phyloP scores from a whole-genome alignment of 1,284 basidiomycete genomes.

The Moesziomyces sp. region DNA sequence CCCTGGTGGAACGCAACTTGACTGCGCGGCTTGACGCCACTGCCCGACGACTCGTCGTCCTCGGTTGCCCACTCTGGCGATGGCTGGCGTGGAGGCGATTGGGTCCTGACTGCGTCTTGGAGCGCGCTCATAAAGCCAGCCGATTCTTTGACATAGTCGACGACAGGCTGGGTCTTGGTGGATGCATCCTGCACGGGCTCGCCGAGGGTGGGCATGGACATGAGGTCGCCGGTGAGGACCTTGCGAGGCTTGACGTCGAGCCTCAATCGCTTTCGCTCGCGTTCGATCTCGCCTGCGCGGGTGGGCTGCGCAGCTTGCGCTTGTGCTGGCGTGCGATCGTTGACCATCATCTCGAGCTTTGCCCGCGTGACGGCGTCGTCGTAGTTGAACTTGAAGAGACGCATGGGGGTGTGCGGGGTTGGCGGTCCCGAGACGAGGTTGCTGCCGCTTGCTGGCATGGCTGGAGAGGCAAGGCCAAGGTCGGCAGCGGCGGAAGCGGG shows the following conservation, averaged over 20 bases:
- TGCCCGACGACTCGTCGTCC: conserved; percentile 31
- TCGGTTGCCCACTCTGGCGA: conserved; percentile 44
- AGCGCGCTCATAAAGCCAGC: conserved; percentile 38
- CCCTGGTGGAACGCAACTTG: conserved; percentile 33
- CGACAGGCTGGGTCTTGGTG: conserved; percentile 13
- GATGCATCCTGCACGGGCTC: background rate
- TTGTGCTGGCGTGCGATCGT: conserved; percentile 27
- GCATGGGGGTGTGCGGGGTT: conserved; percentile 55
- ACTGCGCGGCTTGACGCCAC: background rate
- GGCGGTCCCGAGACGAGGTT: conserved; percentile 28
- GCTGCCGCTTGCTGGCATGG: conserved; percentile 4
- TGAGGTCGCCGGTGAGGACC: conserved; percentile 40
- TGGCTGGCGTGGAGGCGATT: conserved; percentile 7
- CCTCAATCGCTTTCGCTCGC: conserved; percentile 53
- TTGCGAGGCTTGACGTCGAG: conserved; percentile 42
- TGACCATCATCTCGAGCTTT: conserved; percentile 55
- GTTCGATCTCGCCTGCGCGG: conserved; percentile 29
- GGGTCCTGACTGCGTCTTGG: conserved; percentile 29
- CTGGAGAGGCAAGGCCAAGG: conserved; percentile 18
- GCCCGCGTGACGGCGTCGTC: conserved; percentile 49
- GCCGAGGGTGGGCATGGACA: conserved; percentile 35
- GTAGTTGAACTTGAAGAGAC: conserved; percentile 54
- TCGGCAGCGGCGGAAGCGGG: conserved; percentile 45
- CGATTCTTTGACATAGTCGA: conserved; percentile 47
- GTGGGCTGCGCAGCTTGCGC: conserved; percentile 12